Evolutionary conservation across 2,329 filamentous ascomycete genomes (phyloP).

Genomic region (Tolypocladium guangdongense): DNA sequence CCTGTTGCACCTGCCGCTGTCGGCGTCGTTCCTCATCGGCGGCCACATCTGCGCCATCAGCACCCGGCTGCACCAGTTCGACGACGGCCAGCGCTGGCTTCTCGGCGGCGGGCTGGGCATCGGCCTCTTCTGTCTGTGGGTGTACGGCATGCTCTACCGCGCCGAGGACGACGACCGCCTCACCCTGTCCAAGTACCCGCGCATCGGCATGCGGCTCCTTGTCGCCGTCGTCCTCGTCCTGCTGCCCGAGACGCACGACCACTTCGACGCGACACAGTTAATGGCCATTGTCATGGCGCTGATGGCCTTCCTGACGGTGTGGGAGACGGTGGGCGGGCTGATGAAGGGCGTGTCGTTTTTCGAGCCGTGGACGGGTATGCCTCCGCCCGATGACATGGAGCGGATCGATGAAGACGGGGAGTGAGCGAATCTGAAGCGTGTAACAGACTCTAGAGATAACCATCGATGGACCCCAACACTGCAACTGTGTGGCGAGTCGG

Average conservation of each 20-base stretch:
- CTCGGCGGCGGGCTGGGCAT: conserved; percentile 33
- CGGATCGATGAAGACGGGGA: background rate
- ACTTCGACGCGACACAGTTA: conserved; percentile 20
- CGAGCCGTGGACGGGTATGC: conserved; percentile 20
- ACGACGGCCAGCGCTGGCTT: conserved; percentile 33
- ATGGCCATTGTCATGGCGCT: conserved; percentile 31
- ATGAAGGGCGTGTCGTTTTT: conserved; percentile 17
- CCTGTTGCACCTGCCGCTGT: conserved; percentile 31
- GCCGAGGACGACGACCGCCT: conserved; percentile 23
- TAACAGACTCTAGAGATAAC: too few species aligned
- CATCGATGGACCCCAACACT: too few species aligned
- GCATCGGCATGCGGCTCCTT: conserved; percentile 23
- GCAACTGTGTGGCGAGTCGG: too few species aligned
- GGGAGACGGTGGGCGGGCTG: conserved; percentile 30
- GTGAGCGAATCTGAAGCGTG: conserved; percentile 4
- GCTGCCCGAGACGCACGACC: conserved; percentile 22
- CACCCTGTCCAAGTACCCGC: conserved; percentile 20
- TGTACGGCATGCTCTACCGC: conserved; percentile 29
- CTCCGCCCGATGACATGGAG: conserved; percentile 11
- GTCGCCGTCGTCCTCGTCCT: conserved; percentile 20
- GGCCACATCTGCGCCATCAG: conserved; percentile 33
- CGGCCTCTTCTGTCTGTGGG: conserved; percentile 32
- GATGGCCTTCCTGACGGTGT: conserved; percentile 29
- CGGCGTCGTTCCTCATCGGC: conserved; percentile 33
- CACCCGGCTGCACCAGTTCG: conserved; percentile 25